These are phyloP conservation scores for Erodium trifolium DNA, from an alignment of 441 rosid genomes.

Conservation along the genomic window DNA sequence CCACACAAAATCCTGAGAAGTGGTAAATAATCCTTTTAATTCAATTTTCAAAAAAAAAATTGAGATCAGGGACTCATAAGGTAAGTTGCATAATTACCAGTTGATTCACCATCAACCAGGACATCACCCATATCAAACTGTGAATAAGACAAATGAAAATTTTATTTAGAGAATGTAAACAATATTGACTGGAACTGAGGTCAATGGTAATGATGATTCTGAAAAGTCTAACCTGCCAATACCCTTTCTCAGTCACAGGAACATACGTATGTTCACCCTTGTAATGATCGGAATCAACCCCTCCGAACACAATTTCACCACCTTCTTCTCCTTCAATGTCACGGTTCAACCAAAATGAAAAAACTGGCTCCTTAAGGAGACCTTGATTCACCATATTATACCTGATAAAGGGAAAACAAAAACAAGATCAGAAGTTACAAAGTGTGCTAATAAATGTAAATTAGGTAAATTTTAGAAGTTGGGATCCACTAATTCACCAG, in stretches of 20 bases:
- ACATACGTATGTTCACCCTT: slow-evolving; percentile 64
- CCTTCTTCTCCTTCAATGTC: slow-evolving; percentile 39
- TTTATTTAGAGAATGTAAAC: slow-evolving; percentile 7
- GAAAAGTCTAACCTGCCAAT: slow-evolving; percentile 55
- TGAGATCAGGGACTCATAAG: not conserved
- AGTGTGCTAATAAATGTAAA: too few species aligned
- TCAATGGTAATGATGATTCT: not conserved
- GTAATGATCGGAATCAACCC: slow-evolving; percentile 50
- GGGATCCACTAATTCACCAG: slow-evolving; percentile 31
- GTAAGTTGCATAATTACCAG: slow-evolving; percentile 30
- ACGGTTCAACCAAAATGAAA: slow-evolving; percentile 73
- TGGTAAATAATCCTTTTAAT: not conserved
- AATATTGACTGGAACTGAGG: not conserved
- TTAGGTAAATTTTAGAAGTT: not conserved
- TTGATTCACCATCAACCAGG: slow-evolving; percentile 40
- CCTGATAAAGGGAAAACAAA: slow-evolving; percentile 29
- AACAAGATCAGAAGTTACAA: not conserved
- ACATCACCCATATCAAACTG: slow-evolving; percentile 73
- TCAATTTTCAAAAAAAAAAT: too few species aligned
- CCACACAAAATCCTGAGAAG: slow-evolving; percentile 42
- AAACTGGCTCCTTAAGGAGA: slow-evolving; percentile 43
- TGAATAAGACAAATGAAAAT: slow-evolving; percentile 7
- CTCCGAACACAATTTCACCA: slow-evolving; percentile 35
- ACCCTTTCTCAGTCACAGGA: slow-evolving; percentile 56
- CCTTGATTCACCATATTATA: slow-evolving; percentile 60